Conservation (phyloP, 805 yeast species). For the Wickerhamomyces alni region DNA sequence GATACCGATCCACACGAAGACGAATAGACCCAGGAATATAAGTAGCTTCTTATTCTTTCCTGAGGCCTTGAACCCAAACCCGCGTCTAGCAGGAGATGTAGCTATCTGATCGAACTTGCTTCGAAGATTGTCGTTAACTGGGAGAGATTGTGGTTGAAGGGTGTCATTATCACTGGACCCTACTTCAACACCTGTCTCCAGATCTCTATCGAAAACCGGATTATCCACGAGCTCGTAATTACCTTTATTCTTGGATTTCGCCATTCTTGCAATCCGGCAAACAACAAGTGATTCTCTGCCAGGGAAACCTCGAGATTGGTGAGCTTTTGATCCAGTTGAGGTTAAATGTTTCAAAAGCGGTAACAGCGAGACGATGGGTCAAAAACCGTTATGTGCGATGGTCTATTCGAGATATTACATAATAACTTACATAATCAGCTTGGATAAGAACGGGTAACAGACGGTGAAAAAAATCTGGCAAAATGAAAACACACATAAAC, state of each 20-base stretch:
- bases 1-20: slow-evolving; percentile 16
- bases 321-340: too few relatives aligned
- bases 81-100: neutral
- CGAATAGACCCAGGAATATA: slow-evolving; percentile 5
- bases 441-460: too few relatives aligned
- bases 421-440: too few relatives aligned
- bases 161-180: neutral
- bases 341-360: slow-evolving; percentile 7
- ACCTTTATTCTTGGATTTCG: slow-evolving; percentile 3
- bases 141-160: neutral
- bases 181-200: neutral
- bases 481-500: neutral
- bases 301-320: too few relatives aligned
- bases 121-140: slow-evolving; percentile 2
- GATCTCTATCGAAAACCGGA: slow-evolving; percentile 7
- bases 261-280: slow-evolving; percentile 2
- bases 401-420: neutral
- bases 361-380: slow-evolving; percentile 1
- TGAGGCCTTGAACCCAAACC: neutral
- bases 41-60: slow-evolving; percentile 12
- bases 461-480: neutral
- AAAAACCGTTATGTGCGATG: neutral
- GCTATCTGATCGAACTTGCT: slow-evolving; percentile 13
- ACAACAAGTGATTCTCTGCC: too few relatives aligned
- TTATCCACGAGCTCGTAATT: slow-evolving; percentile 17